Evolutionary conservation across 129 eudicot species (phyloP).

Genomic region (Artemisia argyi): DNA sequence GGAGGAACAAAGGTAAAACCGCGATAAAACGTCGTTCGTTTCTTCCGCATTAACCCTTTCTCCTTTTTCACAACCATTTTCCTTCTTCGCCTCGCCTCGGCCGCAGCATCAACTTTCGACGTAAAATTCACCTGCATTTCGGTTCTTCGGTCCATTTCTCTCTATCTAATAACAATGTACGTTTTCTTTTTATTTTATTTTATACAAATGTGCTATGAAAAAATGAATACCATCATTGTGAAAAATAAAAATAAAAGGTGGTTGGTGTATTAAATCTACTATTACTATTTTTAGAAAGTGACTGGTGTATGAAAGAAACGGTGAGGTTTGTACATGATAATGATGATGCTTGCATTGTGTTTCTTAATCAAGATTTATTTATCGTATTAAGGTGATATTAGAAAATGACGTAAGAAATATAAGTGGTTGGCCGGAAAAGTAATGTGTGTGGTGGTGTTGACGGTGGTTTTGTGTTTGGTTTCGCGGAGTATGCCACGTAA

Average conservation of each 20-base stretch:
- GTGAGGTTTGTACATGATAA: conserved; percentile 46
- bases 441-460: no score
- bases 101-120: conserved; percentile 2
- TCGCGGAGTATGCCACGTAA: neutral
- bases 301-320: conserved; percentile 3
- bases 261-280: conserved; percentile 16
- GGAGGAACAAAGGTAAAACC: conserved; percentile 30
- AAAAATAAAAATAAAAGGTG: neutral
- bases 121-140: conserved; percentile 2
- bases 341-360: conserved; percentile 18
- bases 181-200: neutral
- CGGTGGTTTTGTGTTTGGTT: no score
- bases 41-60: conserved; percentile 3
- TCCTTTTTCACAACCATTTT: conserved; percentile 2
- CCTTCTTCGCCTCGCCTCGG: conserved; percentile 23
- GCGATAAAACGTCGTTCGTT: neutral
- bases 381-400: no score
- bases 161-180: no score
- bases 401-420: neutral
- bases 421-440: neutral
- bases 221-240: neutral
- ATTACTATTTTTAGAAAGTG: conserved; percentile 35
- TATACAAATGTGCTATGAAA: neutral
- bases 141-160: conserved; percentile 11
- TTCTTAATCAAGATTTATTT: no score